Base-by-base conservation (phyloP, 2,329 filamentous ascomycete species). In the Blastomyces parvus region DNA sequence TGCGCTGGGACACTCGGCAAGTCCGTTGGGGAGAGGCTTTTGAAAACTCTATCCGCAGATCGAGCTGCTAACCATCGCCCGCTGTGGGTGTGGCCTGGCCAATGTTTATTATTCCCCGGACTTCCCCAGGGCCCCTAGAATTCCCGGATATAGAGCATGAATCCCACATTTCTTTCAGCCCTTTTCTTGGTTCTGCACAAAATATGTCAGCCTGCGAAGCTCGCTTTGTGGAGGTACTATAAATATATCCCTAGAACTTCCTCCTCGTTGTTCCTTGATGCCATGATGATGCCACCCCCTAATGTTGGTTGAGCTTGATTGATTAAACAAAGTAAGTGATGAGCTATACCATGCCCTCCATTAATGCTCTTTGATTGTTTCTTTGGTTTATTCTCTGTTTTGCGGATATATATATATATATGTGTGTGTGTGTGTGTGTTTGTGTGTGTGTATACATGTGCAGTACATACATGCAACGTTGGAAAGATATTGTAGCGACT, bases 81-180 rank as follows among this genome's bases (percentile, higher is more conserved):
- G 14, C 14, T 55, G 7, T 17, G 27, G 52, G 19, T 30, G n/a
- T 17, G 3, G n/a, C 8, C 27, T 2, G 19, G 8, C 30, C 53
- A 40, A 40, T 57, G 33, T 19, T 9, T 22, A 19, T 3, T 57
- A n/a, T n/a, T 2, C 30, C 33, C 33, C 22, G 7, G 36, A 22
- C 8, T 17, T 19, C 9, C 9, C 2, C 38, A 22, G 1, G 4
- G 55, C n/a, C 55, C 8, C 13, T n/a, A 9, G 13, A 46, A 30
- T 46, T 58, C 25, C 22, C 40, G 38, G 57, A 59, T 30, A 59
- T 59, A 59, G 38, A 46, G 57, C 25, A 59, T 59, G 57, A 44
- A 40, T 59, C 25, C 57, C 57, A 25, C 57, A 46, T 59, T 38
- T 14, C 2, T 57, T 40, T 33, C 30, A 17, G 14, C 2, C 3